Evolutionary conservation across 169 alveolate genomes (phyloP).

Genomic region (Plasmodium yoelii): DNA sequence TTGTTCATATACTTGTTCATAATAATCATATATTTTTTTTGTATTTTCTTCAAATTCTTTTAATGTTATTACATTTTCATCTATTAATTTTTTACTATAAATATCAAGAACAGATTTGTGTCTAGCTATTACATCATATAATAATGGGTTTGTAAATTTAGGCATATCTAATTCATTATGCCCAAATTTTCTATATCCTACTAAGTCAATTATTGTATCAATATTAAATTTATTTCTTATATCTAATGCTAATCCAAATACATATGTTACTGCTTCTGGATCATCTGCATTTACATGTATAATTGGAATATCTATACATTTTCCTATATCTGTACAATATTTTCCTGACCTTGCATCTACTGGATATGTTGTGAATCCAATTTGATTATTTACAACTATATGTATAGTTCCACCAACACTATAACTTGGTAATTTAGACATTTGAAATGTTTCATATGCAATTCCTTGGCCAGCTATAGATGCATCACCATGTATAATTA

Average conservation of each 20-base stretch:
- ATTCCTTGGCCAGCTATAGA: constrained; percentile 97
- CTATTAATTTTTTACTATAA: constrained; percentile 87
- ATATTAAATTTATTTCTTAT: constrained; percentile 91
- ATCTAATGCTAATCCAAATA: constrained; percentile 91
- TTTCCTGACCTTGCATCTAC: constrained; percentile 91
- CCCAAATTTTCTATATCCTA: constrained; percentile 94
- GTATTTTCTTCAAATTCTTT: constrained; percentile 85
- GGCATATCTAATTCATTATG: constrained; percentile 98
- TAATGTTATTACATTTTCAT: constrained; percentile 85
- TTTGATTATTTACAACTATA: constrained; percentile 94
- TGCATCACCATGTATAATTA: constrained; percentile 96
- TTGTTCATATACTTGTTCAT: constrained; percentile 86
- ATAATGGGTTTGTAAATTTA: constrained; percentile 94
- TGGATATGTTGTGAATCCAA: constrained; percentile 96
- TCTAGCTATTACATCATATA: constrained; percentile 91
- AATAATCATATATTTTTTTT: constrained; percentile 79
- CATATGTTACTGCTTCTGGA: constrained; percentile 93
- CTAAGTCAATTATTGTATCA: constrained; percentile 93
- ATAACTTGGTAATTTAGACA: constrained; percentile 91
- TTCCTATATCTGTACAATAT: constrained; percentile 93
- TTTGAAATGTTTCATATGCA: constrained; percentile 94
- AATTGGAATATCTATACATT: constrained; percentile 94
- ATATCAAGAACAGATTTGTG: constrained; percentile 86
- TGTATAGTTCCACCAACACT: constrained; percentile 94
- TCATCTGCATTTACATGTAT: constrained; percentile 96